Conservation (phyloP, 139 green algal species). For the Bryopsis sp. region DNA sequence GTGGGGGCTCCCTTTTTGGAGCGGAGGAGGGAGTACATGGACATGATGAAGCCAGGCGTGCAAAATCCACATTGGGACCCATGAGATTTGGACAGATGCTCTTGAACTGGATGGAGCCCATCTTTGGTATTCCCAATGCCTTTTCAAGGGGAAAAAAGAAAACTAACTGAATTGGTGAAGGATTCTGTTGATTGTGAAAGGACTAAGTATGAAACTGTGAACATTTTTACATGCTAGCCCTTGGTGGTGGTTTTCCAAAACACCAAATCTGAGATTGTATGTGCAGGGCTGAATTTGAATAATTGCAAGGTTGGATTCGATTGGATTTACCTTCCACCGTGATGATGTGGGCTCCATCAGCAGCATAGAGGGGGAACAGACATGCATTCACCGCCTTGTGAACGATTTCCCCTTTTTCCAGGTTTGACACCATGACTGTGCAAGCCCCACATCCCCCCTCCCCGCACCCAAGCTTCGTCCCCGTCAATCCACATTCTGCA, state of each 20-base stretch:
- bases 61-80: conserved; percentile 97
- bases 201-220: too few species aligned
- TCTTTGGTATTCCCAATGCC: conserved; percentile 70
- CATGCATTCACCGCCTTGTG: conserved; percentile 90
- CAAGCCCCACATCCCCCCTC: conserved; percentile 93
- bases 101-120: conserved; percentile 88
- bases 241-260: too few species aligned
- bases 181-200: too few species aligned
- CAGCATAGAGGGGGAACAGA: conserved; percentile 84
- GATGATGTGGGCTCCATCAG: conserved; percentile 84
- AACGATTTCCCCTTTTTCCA: conserved; percentile 38
- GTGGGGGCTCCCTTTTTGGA: conserved; percentile 29
- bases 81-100: conserved; percentile 73
- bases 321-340: conserved; percentile 87
- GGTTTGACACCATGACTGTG: conserved; percentile 86
- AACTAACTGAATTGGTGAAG: too few species aligned
- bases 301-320: background rate
- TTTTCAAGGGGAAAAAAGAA: conserved; percentile 24
- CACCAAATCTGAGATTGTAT: too few species aligned
- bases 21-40: conserved; percentile 85
- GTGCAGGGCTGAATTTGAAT: background rate
- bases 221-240: too few species aligned
- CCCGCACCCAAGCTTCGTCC: conserved; percentile 93
- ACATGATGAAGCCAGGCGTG: conserved; percentile 97
- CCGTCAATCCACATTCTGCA: conserved; percentile 65